Conservation (phyloP, 257 asterid species). For the Solanum megistacrolobum region DNA sequence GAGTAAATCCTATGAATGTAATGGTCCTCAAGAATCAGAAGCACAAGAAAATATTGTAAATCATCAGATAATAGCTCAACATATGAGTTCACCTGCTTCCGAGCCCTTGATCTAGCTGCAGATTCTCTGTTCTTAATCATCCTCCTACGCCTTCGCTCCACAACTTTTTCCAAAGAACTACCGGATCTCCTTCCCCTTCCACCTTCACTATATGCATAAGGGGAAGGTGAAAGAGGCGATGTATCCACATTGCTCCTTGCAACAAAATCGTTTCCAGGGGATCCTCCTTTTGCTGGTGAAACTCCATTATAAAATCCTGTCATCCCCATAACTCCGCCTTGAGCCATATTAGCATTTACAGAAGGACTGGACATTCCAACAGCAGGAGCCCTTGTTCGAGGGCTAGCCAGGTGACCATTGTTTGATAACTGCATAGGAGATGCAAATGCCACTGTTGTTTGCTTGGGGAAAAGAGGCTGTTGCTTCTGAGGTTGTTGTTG, state of each 20-base stretch:
- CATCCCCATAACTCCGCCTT: conserved; percentile 30
- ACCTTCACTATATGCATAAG: conserved; percentile 51
- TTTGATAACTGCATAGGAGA: conserved; percentile 43
- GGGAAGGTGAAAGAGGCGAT: conserved; percentile 56
- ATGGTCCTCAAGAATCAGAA: background rate
- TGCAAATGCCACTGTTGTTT: conserved; percentile 47
- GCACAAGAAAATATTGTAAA: background rate
- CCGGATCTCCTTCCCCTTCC: conserved; percentile 34
- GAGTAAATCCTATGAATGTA: background rate
- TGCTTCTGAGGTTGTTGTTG: conserved; percentile 18
- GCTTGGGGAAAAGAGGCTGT: conserved; percentile 70
- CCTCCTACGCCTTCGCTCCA: conserved; percentile 41
- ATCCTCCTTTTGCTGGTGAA: conserved; percentile 29
- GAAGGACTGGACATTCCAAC: conserved; percentile 33
- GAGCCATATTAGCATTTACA: conserved; percentile 20
- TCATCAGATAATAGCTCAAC: background rate
- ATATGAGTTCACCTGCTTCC: conserved; percentile 63
- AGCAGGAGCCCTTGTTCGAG: conserved; percentile 24
- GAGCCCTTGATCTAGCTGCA: conserved; percentile 45
- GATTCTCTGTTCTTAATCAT: conserved; percentile 50
- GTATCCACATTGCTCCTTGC: conserved; percentile 39
- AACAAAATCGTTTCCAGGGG: conserved; percentile 50
- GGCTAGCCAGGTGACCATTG: conserved; percentile 35
- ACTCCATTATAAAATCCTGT: conserved; percentile 40
- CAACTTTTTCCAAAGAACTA: conserved; percentile 35